phyloP scores from a whole-genome alignment of 371 early-diverging fungal species.

The Rhizomucor pusillus region DNA sequence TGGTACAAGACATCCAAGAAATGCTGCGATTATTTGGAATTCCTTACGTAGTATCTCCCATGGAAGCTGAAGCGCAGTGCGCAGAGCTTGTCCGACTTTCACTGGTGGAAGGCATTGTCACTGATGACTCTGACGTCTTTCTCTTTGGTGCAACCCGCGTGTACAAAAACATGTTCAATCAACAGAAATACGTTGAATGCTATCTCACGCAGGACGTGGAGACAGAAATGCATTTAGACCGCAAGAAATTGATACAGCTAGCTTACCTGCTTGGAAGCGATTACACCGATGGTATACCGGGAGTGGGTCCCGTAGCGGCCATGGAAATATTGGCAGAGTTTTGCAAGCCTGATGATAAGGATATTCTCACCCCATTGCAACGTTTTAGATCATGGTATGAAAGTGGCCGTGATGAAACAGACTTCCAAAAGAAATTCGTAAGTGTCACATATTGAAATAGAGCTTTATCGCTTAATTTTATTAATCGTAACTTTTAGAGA shows the following conservation, averaged over 20 bases:
- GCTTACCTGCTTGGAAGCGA: constrained; percentile 97
- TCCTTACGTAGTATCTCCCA: constrained; percentile 92
- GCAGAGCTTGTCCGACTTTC: constrained; percentile 68
- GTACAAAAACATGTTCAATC: constrained; percentile 96
- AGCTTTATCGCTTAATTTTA: constrained; percentile 17
- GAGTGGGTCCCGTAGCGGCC: constrained; percentile 94
- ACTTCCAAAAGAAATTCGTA: constrained; percentile 60
- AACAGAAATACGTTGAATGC: constrained; percentile 82
- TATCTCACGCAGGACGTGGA: constrained; percentile 70
- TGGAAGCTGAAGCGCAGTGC: constrained; percentile 99
- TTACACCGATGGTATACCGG: constrained; percentile 94
- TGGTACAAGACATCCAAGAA: constrained; percentile 70
- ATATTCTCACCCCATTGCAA: constrained; percentile 31
- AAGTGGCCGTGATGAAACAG: constrained; percentile 41
- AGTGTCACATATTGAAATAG: constrained; percentile 20
- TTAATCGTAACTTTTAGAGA: too few species aligned
- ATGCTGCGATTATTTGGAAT: constrained; percentile 94
- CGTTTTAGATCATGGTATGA: constrained; percentile 68
- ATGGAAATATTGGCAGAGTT: constrained; percentile 86
- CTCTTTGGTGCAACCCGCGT: constrained; percentile 91
- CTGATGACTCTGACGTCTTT: constrained; percentile 99
- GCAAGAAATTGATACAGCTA: constrained; percentile 78
- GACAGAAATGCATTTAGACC: constrained; percentile 64
- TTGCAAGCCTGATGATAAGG: constrained; percentile 29
- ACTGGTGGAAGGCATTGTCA: constrained; percentile 96